Percentiles rank a stretch among this genome's conserved stretches.
Evolutionary conservation across 345 rosid genomes (phyloP).

Genomic region (Populus simonii): DNA sequence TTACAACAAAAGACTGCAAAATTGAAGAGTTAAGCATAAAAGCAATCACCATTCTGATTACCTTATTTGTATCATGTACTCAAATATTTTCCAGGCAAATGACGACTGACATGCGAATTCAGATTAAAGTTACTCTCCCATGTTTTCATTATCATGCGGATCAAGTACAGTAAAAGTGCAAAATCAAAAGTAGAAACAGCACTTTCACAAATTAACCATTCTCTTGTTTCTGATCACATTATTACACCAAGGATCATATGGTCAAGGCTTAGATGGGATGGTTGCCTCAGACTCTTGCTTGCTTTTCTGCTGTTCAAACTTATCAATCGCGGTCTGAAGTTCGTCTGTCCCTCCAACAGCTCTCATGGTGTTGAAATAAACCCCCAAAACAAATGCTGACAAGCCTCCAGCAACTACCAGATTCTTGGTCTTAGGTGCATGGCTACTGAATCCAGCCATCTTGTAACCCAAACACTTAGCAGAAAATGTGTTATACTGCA

Average conservation of each 20-base stretch:
- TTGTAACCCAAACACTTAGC: not conserved
- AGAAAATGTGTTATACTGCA: not conserved
- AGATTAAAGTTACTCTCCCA: no score
- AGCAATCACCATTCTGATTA: no score
- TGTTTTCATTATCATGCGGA: no score
- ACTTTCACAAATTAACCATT: not conserved
- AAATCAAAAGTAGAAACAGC: no score
- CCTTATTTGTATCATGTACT: no score
- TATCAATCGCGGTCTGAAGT: slow-evolving; percentile 86
- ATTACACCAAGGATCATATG: not conserved
- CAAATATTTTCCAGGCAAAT: no score
- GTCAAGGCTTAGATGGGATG: slow-evolving; percentile 23
- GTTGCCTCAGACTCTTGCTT: slow-evolving; percentile 25
- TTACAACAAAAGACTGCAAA: no score
- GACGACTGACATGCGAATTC: no score
- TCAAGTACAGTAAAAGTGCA: no score
- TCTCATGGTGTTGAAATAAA: slow-evolving; percentile 89
- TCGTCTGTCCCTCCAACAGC: slow-evolving; percentile 92
- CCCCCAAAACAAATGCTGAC: slow-evolving; percentile 72
- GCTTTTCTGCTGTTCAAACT: slow-evolving; percentile 62
- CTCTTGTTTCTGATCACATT: not conserved
- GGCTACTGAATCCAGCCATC: slow-evolving; percentile 56
- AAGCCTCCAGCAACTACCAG: slow-evolving; percentile 71
- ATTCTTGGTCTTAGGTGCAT: slow-evolving; percentile 73
- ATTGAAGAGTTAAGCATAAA: no score